Evolutionary conservation across 768 basidiomycete species (phyloP).

Genomic region (Termitomyces titanicus): DNA sequence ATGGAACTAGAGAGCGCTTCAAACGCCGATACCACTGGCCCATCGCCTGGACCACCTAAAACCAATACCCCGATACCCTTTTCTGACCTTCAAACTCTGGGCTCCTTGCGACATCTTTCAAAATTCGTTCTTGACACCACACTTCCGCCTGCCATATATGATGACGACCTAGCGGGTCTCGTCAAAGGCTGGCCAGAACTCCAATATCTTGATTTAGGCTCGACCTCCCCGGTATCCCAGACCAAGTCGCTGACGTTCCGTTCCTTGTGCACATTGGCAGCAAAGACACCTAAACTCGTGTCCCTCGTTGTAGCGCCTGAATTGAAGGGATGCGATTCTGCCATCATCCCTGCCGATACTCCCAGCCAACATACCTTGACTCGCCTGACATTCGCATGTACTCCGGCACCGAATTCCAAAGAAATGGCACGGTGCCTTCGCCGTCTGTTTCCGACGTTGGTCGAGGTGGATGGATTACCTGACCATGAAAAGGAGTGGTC

Average conservation of each 20-base stretch:
- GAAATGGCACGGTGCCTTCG: conserved; percentile 27
- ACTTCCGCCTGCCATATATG: conserved; percentile 33
- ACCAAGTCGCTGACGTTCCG: conserved; percentile 23
- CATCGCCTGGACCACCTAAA: conserved; percentile 8
- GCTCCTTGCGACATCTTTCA: conserved; percentile 28
- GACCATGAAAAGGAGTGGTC: conserved; percentile 29
- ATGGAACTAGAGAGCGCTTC: conserved; percentile 20
- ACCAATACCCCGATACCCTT: conserved; percentile 21
- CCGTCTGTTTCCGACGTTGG: conserved; percentile 36
- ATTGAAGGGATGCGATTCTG: conserved; percentile 4
- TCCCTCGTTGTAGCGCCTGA: conserved; percentile 30
- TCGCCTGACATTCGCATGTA: conserved; percentile 31
- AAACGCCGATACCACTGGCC: conserved; percentile 3
- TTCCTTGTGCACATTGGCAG: conserved; percentile 24
- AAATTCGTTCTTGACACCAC: conserved; percentile 37
- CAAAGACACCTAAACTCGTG: conserved; percentile 21
- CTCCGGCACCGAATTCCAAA: conserved; percentile 23
- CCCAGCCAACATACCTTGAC: conserved; percentile 24
- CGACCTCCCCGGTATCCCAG: conserved; percentile 14
- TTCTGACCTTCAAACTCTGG: conserved; percentile 30
- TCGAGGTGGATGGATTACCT: conserved; percentile 30
- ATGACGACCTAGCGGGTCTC: conserved; percentile 35
- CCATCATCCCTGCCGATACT: not conserved
- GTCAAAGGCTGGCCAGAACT: conserved; percentile 44
- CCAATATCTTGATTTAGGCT: conserved; percentile 38